phyloP scores from a whole-genome alignment of 2,329 filamentous ascomycete genomes.

The Alternaria postmessia region DNA sequence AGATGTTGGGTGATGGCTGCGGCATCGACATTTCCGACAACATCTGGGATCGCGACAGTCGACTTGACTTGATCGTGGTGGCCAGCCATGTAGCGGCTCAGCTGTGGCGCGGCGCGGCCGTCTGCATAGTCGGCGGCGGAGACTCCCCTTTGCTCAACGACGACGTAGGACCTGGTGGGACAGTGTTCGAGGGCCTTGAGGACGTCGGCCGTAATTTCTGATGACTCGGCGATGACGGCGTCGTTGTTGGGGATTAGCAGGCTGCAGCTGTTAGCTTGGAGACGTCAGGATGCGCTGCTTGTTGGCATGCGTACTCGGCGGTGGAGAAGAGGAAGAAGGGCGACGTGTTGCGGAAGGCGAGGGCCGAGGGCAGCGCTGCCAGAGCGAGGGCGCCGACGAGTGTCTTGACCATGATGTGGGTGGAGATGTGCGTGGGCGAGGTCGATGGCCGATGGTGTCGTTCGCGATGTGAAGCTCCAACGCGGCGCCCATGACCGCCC shows the following conservation, averaged over 20 bases:
- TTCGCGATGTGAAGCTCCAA: slow-evolving; percentile 24
- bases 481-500: slow-evolving; percentile 14
- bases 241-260: slow-evolving; percentile 36
- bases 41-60: slow-evolving; percentile 62
- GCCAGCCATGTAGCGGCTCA: slow-evolving; percentile 60
- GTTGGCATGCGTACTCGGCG: slow-evolving; percentile 68
- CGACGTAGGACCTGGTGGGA: slow-evolving; percentile 77
- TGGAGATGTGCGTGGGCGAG: slow-evolving; percentile 9
- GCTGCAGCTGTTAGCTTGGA: slow-evolving; percentile 40
- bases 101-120: slow-evolving; percentile 61
- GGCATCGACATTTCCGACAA: slow-evolving; percentile 59
- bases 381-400: slow-evolving; percentile 58
- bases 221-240: slow-evolving; percentile 53
- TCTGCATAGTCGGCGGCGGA: slow-evolving; percentile 72
- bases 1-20: slow-evolving; percentile 54
- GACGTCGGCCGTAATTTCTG: slow-evolving; percentile 54
- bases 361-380: slow-evolving; percentile 63
- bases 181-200: slow-evolving; percentile 66
- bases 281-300: slow-evolving; percentile 15
- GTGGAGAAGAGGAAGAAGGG: slow-evolving; percentile 91
- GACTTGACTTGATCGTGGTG: slow-evolving; percentile 61
- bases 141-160: slow-evolving; percentile 80
- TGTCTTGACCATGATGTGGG: slow-evolving; percentile 54
- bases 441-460: slow-evolving; percentile 21
- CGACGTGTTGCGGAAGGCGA: slow-evolving; percentile 84